A percentile compares a stretch with the other conserved stretches of the same genome.
phyloP scores from a whole-genome alignment of 768 basidiomycete species.

The Kwoniella shandongensis region DNA sequence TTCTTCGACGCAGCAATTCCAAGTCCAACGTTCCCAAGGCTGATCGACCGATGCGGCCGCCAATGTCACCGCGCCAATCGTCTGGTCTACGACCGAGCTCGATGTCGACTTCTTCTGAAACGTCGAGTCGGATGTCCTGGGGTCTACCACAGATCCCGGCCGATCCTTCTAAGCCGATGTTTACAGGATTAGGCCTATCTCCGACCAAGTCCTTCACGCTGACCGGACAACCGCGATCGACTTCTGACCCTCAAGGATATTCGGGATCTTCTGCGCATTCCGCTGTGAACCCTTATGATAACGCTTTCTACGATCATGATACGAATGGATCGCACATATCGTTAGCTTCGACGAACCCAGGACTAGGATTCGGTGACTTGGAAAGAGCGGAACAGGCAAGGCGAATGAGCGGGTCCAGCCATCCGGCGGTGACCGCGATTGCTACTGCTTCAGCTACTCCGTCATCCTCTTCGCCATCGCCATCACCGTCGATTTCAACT shows the following conservation, averaged over 20 bases:
- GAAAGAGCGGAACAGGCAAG: too few relatives aligned
- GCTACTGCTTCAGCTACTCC: too few relatives aligned
- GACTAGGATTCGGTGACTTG: background rate
- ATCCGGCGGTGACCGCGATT: too few relatives aligned
- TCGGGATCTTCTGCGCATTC: background rate
- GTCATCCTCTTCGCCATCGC: too few relatives aligned
- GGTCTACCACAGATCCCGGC: slow-evolving; percentile 27
- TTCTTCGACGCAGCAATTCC: slow-evolving; percentile 14
- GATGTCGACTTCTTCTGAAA: slow-evolving; percentile 7
- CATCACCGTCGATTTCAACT: background rate
- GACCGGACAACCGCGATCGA: background rate
- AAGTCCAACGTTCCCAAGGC: slow-evolving; percentile 9
- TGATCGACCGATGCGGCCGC: background rate
- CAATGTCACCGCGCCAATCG: slow-evolving; percentile 4
- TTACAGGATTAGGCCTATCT: slow-evolving; percentile 28
- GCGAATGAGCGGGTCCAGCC: too few relatives aligned
- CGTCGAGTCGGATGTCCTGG: slow-evolving; percentile 21
- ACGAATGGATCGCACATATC: slow-evolving; percentile 16
- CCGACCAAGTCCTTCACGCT: slow-evolving; percentile 15
- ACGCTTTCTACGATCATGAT: background rate
- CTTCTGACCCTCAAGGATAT: slow-evolving; percentile 8
- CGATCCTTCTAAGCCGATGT: slow-evolving; percentile 16
- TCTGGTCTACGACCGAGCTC: slow-evolving; percentile 19
- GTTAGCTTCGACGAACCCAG: slow-evolving; percentile 9
- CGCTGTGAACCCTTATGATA: background rate